Conservation (phyloP, 2,329 filamentous ascomycete genomes). For the Trichoderma lentiforme region DNA sequence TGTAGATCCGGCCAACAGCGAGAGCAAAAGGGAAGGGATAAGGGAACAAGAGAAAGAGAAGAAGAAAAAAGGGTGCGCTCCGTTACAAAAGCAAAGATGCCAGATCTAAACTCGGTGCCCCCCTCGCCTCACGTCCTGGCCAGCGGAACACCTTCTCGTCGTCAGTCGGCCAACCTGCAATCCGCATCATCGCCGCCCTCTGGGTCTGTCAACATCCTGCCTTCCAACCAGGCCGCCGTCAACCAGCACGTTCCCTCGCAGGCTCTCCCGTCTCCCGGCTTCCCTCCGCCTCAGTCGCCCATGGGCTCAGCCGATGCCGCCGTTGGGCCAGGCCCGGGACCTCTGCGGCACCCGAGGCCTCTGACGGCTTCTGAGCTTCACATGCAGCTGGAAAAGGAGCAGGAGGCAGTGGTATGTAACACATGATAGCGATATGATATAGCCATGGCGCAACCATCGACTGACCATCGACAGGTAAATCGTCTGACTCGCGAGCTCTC, state of each 20-base stretch:
- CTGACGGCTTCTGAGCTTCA: constrained; percentile 87
- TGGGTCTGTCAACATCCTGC: constrained; percentile 53
- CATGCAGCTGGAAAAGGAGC: constrained; percentile 86
- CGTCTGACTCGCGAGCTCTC: constrained; percentile 86
- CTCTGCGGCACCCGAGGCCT: constrained; percentile 80
- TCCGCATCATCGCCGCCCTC: constrained; percentile 38
- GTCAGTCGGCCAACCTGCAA: constrained; percentile 43
- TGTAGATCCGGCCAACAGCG: neutral
- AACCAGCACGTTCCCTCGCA: constrained; percentile 37
- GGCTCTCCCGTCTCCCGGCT: constrained; percentile 29
- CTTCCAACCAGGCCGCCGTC: constrained; percentile 52
- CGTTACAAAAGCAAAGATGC: constrained; percentile 36
- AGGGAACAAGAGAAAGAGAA: neutral
- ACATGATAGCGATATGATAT: neutral
- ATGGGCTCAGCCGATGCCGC: constrained; percentile 36
- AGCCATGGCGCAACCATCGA: neutral
- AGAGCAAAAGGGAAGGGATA: neutral
- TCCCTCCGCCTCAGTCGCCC: constrained; percentile 22
- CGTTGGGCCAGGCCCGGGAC: constrained; percentile 57
- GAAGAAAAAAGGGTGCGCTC: neutral
- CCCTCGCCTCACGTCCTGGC: constrained; percentile 46
- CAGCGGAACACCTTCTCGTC: constrained; percentile 39
- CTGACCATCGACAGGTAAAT: constrained; percentile 65
- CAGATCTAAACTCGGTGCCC: constrained; percentile 55
- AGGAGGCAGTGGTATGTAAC: constrained; percentile 77